These are phyloP conservation scores for Saksenaea oblongispora DNA, from an alignment of 371 early-diverging fungal genomes.

Conservation along the genomic window DNA sequence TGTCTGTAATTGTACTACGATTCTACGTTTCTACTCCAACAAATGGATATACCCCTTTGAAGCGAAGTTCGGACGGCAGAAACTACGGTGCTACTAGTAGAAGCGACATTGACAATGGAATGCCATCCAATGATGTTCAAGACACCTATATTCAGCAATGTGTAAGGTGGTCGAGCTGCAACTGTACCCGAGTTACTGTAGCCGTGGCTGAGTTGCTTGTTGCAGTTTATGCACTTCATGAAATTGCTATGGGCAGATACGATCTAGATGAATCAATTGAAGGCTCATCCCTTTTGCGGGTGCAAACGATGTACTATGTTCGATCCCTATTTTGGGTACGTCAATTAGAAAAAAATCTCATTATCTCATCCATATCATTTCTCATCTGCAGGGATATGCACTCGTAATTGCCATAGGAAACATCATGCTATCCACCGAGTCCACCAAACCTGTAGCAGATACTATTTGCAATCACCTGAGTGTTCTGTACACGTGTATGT, in stretches of 20 bases:
- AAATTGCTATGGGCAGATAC: slow-evolving; percentile 5
- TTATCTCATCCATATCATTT: neutral
- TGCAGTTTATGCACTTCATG: slow-evolving; percentile 7
- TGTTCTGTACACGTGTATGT: slow-evolving; percentile 20
- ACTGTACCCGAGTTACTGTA: slow-evolving; percentile 6
- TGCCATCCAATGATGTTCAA: neutral
- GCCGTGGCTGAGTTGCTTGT: slow-evolving; percentile 2
- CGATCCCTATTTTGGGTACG: slow-evolving; percentile 27
- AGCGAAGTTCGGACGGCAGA: neutral
- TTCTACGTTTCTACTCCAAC: neutral
- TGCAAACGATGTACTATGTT: slow-evolving; percentile 3
- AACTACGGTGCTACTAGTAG: slow-evolving; percentile 21
- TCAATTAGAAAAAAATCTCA: neutral
- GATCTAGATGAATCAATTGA: slow-evolving; percentile 20
- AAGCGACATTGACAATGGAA: neutral
- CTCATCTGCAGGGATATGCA: slow-evolving; percentile 20
- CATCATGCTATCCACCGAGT: slow-evolving; percentile 15
- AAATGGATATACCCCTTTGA: slow-evolving; percentile 14
- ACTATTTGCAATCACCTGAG: slow-evolving; percentile 34
- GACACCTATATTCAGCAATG: neutral
- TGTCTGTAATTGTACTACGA: neutral
- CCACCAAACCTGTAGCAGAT: slow-evolving; percentile 18
- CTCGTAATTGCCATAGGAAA: slow-evolving; percentile 22
- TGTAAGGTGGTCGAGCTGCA: slow-evolving; percentile 17
- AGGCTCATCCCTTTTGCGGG: slow-evolving; percentile 5